Conservation (phyloP, 345 rosid genomes). For the Dipteronia sinensis region DNA sequence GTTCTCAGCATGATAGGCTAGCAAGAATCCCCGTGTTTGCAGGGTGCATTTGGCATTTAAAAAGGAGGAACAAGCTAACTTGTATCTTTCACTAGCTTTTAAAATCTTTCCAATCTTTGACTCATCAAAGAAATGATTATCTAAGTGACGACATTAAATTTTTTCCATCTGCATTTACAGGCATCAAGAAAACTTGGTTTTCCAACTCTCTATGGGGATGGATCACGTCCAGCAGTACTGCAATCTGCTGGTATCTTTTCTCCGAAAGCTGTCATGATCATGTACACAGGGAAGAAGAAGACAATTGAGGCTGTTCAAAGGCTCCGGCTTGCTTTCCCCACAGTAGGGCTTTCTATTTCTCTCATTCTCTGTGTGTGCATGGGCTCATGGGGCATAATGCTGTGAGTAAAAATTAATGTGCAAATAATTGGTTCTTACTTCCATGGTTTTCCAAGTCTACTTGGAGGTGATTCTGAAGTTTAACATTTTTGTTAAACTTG, state of each 20-base stretch:
- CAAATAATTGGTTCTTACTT: background rate
- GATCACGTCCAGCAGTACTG: conserved; percentile 82
- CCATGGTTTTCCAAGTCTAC: background rate
- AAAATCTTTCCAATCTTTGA: background rate
- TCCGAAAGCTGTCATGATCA: conserved; percentile 92
- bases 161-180: conserved; percentile 35
- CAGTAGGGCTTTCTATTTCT: conserved; percentile 41
- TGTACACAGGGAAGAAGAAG: conserved; percentile 81
- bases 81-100: background rate
- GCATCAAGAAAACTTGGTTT: conserved; percentile 83
- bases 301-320: conserved; percentile 83
- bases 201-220: conserved; percentile 88
- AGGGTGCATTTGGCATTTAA: background rate
- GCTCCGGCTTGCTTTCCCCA: conserved; percentile 90
- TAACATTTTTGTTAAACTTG: background rate
- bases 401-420: background rate
- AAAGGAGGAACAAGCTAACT: background rate
- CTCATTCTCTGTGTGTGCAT: background rate
- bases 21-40: background rate
- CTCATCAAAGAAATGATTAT: background rate
- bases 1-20: background rate
- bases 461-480: background rate
- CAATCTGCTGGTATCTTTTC: conserved; percentile 84
- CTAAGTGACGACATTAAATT: background rate
- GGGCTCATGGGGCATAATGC: background rate